Evolutionary conservation across 495 filamentous ascomycete genomes (phyloP), one percentile per base, ranked within the genome.

Genomic region (Penicillium canariense): DNA sequence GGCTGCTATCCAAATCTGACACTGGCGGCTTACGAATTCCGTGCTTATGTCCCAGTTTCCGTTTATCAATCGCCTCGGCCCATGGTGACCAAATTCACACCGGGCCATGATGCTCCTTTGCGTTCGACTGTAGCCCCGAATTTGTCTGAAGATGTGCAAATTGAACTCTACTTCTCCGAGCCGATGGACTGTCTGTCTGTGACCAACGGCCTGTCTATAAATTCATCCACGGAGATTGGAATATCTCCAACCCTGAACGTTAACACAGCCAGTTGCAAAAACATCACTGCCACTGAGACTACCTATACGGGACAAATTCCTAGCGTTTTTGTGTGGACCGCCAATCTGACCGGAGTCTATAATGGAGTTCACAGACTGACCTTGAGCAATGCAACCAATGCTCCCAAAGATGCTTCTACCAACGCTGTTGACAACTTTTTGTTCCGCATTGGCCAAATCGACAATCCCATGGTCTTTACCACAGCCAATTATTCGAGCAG

Each of bases 291-390:
- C 0, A 62, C 55, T 11, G 35, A 66, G 6, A 65, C 65, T 0
- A 46, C 59, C 10, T 75, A 63, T 52, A 68, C 73, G 31, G 83
- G 81, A 5, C 72, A 78, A 15, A 73, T 85, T 26, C 75, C 79
- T 7, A 81, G 78, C 11, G 58, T 60, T 7, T 90, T 80, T 76
- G 64, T 59, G 10, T 83, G 79, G 68, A 63, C 60, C 4, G 78
- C 77, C 0, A 82, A 70, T 20, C 50, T 89, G 40, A 72, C 59
- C 12, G 77, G 83, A 36, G 84, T 88, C 1, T 78, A 77, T 15
- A 81, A 90, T 49, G 87, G 87, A 53, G 68, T 89, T 28, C 79
- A 89, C 59, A 69, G 75, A 18, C 55, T 88, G 56, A 86, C 81
- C 0, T 64, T 90, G 43, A 77, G 71, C 43, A 87, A 86, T 34